These are phyloP conservation scores for Cerrena zonata DNA, from an alignment of 1,284 basidiomycete species.

Conservation along the genomic window DNA sequence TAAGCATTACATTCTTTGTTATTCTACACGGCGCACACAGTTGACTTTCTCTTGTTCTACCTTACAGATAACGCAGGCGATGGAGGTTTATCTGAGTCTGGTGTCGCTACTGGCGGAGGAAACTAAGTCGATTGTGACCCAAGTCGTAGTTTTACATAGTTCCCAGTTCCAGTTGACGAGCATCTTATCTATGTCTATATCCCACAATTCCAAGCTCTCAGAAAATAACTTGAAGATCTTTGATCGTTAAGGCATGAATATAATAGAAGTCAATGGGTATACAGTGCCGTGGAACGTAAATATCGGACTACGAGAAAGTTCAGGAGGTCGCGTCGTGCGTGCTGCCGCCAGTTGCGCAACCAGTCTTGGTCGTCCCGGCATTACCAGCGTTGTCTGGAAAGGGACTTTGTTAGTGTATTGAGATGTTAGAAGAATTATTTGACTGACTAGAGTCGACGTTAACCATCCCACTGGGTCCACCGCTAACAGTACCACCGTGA, in stretches of 20 bases:
- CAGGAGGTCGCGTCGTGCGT: slow-evolving; percentile 10
- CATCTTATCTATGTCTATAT: no score
- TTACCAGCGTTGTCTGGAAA: slow-evolving; percentile 26
- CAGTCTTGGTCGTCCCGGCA: slow-evolving; percentile 23
- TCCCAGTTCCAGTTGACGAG: no score
- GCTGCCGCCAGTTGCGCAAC: slow-evolving; percentile 28
- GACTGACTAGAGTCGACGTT: slow-evolving; percentile 29
- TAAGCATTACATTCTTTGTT: slow-evolving; percentile 5
- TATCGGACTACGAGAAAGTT: no score
- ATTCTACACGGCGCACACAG: neutral
- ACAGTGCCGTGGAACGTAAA: no score
- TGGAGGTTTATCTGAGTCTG: slow-evolving; percentile 11
- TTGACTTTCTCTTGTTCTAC: neutral
- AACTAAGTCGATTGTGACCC: no score
- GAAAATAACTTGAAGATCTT: neutral
- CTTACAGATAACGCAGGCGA: slow-evolving; percentile 15
- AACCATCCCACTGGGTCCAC: slow-evolving; percentile 23
- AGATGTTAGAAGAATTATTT: neutral
- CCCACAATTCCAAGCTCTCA: no score
- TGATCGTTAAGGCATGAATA: no score
- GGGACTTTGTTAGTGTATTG: neutral
- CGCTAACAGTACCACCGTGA: slow-evolving; percentile 23
- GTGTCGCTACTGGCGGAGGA: slow-evolving; percentile 14
- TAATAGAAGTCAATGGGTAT: no score
- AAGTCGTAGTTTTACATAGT: no score